A percentile compares a stretch with the other conserved stretches of the same genome.
Evolutionary conservation across 345 rosid genomes (phyloP).

Genomic region (Orychophragmus violaceus): DNA sequence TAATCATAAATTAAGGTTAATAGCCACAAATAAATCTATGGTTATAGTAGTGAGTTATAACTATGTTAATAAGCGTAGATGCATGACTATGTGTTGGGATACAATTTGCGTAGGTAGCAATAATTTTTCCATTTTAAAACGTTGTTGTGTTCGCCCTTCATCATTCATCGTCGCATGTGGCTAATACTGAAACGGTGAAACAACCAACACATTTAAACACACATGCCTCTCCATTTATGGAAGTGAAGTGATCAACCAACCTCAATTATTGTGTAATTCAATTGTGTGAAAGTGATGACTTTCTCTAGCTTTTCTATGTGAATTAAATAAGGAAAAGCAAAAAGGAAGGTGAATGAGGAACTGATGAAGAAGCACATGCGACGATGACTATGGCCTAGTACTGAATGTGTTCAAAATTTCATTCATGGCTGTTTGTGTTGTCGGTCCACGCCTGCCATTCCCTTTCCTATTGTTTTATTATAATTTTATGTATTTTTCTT

Average conservation of each 20-base stretch:
- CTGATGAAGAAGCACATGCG: constrained; percentile 34
- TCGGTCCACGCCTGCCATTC: constrained; percentile 33
- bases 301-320: background rate
- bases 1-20: no score
- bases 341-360: constrained; percentile 4
- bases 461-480: background rate
- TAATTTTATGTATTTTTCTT: constrained; percentile 1
- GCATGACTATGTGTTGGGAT: no score
- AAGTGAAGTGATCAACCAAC: constrained; percentile 12
- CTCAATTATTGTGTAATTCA: background rate
- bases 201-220: background rate
- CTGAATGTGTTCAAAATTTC: constrained; percentile 22
- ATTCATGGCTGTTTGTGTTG: constrained; percentile 33
- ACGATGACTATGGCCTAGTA: constrained; percentile 13
- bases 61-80: no score
- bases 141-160: background rate
- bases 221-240: constrained; percentile 10
- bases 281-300: constrained; percentile 20
- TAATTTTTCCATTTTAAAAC: no score
- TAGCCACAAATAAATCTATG: no score
- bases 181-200: background rate
- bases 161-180: no score
- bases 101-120: no score
- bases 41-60: no score
- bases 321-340: constrained; percentile 12